These are phyloP conservation scores for Ogataea pilisensis DNA, from an alignment of 805 yeast species.

Conservation along the genomic window DNA sequence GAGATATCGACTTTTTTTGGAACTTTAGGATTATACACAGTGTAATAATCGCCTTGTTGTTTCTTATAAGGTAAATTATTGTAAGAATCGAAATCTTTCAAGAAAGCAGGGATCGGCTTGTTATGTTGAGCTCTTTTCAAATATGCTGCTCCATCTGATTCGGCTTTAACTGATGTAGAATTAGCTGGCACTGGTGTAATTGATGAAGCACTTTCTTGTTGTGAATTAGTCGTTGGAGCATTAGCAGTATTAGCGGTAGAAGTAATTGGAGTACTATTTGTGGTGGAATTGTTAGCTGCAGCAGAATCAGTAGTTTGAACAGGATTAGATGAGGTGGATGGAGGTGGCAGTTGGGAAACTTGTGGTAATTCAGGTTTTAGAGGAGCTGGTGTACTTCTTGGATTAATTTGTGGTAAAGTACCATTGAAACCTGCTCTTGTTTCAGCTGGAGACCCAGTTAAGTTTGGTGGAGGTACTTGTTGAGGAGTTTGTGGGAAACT, in stretches of 20 bases:
- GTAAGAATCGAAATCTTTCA: slow-evolving; percentile 74
- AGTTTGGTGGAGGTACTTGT: slow-evolving; percentile 34
- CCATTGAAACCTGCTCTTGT: slow-evolving; percentile 19
- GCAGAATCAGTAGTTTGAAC: too few relatives aligned
- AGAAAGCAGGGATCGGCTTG: slow-evolving; percentile 77
- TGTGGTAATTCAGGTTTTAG: slow-evolving; percentile 31
- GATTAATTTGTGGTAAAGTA: slow-evolving; percentile 20
- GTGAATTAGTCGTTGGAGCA: slow-evolving; percentile 3
- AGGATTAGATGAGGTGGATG: too few relatives aligned
- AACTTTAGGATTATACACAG: slow-evolving; percentile 85
- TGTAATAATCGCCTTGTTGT: slow-evolving; percentile 79
- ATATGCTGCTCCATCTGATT: slow-evolving; percentile 34
- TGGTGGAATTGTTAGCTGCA: too few relatives aligned
- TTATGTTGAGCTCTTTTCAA: slow-evolving; percentile 48
- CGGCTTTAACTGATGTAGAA: slow-evolving; percentile 15
- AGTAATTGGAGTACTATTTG: slow-evolving; percentile 1
- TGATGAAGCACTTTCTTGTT: slow-evolving; percentile 14
- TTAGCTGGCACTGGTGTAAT: slow-evolving; percentile 24
- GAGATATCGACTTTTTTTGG: slow-evolving; percentile 77
- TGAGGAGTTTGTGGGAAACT: slow-evolving; percentile 28
- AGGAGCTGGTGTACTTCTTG: slow-evolving; percentile 16
- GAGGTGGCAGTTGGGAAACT: slow-evolving; percentile 24
- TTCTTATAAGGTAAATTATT: slow-evolving; percentile 75
- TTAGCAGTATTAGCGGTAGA: slow-evolving; percentile 6
- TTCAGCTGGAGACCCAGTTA: slow-evolving; percentile 25